phyloP scores from a whole-genome alignment of 2,329 filamentous ascomycete genomes.

The Decorospora gaudefroyi region DNA sequence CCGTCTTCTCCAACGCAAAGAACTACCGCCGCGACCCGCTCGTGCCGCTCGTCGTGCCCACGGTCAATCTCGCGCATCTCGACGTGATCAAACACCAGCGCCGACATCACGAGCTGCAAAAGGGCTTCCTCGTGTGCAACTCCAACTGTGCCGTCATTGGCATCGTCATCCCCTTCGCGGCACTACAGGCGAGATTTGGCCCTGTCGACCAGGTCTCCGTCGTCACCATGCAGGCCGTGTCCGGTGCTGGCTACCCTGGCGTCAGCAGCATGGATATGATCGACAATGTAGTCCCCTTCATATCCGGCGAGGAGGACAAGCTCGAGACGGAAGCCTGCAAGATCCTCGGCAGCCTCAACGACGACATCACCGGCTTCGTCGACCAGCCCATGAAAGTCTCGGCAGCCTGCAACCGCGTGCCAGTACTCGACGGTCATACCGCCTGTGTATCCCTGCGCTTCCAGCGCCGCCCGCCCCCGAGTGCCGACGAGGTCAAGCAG shows the following conservation, averaged over 20 bases:
- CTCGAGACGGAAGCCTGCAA: constrained; percentile 93
- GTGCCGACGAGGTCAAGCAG: constrained; percentile 73
- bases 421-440: constrained; percentile 94
- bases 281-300: constrained; percentile 95
- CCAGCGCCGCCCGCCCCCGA: constrained; percentile 72
- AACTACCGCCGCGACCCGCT: constrained; percentile 91
- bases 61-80: constrained; percentile 88
- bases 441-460: constrained; percentile 92
- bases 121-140: constrained; percentile 95
- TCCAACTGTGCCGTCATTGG: constrained; percentile 98
- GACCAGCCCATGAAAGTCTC: constrained; percentile 79
- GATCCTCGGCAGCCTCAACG: constrained; percentile 80
- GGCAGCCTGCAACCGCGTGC: constrained; percentile 88
- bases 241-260: constrained; percentile 87
- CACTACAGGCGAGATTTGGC: constrained; percentile 83
- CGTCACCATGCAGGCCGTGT: constrained; percentile 93
- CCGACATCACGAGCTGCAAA: constrained; percentile 69
- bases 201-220: constrained; percentile 76
- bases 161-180: constrained; percentile 91
- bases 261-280: constrained; percentile 92
- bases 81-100: constrained; percentile 89
- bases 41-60: constrained; percentile 91
- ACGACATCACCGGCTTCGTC: constrained; percentile 71
- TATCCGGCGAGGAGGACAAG: constrained; percentile 93
- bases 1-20: constrained; percentile 97